A percentile compares a stretch with the other conserved stretches of the same genome.
These are phyloP conservation scores for Botrytis paeoniae DNA, from an alignment of 2,329 filamentous ascomycete species.

Conservation along the genomic window DNA sequence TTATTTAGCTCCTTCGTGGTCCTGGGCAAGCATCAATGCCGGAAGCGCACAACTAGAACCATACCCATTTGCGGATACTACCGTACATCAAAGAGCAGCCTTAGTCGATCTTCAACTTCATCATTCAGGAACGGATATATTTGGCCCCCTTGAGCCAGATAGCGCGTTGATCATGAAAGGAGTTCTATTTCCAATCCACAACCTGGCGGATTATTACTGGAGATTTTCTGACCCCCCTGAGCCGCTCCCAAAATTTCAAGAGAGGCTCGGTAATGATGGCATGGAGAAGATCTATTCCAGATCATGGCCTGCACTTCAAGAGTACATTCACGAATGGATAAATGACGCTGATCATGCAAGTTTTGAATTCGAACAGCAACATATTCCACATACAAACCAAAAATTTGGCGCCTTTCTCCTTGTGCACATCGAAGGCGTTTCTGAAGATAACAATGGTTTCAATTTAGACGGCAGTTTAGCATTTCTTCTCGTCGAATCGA, in stretches of 20 bases:
- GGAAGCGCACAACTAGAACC: conserved; percentile 9
- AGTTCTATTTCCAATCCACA: conserved; percentile 9
- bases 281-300: background rate
- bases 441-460: background rate
- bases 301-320: conserved; percentile 15
- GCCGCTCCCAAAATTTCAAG: background rate
- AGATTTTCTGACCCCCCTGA: conserved; percentile 8
- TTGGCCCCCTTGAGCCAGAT: conserved; percentile 9
- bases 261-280: background rate
- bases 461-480: conserved; percentile 7
- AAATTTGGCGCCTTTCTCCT: conserved; percentile 22
- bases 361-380: conserved; percentile 25
- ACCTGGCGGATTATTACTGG: conserved; percentile 15
- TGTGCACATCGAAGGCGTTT: conserved; percentile 18
- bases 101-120: conserved; percentile 15
- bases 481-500: conserved; percentile 24
- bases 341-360: conserved; percentile 8
- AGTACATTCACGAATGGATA: conserved; percentile 16
- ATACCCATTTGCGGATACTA: background rate
- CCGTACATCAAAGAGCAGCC: conserved; percentile 18
- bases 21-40: conserved; percentile 24
- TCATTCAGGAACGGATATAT: conserved; percentile 1
- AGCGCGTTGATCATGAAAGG: conserved; percentile 17
- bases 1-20: conserved; percentile 24
- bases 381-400: conserved; percentile 21